phyloP scores from a whole-genome alignment of 192 early-diverging fungal genomes.

The Entomortierella lignicola region DNA sequence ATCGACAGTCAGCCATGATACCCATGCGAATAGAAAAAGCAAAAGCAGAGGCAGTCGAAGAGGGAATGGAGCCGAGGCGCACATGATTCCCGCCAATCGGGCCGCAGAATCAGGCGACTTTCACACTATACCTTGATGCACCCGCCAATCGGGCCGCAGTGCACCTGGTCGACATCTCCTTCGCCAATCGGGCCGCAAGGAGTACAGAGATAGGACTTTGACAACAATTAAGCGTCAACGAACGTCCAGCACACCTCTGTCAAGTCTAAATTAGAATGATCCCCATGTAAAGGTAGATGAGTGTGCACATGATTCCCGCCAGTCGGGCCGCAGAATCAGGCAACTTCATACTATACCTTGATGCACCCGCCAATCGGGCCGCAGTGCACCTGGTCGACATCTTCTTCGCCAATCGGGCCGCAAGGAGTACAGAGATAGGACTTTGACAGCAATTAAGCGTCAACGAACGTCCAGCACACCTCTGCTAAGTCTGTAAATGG shows the following conservation, averaged over 20 bases:
- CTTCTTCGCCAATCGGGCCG: slow-evolving; percentile 23
- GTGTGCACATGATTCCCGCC: slow-evolving; percentile 22
- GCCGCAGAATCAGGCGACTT: slow-evolving; percentile 27
- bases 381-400: slow-evolving; percentile 26
- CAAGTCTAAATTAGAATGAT: slow-evolving; percentile 7
- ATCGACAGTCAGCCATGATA: slow-evolving; percentile 19
- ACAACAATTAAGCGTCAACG: slow-evolving; percentile 23
- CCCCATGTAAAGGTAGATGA: slow-evolving; percentile 7
- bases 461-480: slow-evolving; percentile 28
- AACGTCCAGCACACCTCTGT: slow-evolving; percentile 27
- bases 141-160: slow-evolving; percentile 3
- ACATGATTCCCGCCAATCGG: background rate
- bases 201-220: slow-evolving; percentile 28
- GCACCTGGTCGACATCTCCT: slow-evolving; percentile 30
- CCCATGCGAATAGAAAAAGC: slow-evolving; percentile 21
- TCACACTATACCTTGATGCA: slow-evolving; percentile 2
- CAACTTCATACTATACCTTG: slow-evolving; percentile 11
- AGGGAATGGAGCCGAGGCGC: background rate
- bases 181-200: slow-evolving; percentile 25
- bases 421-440: slow-evolving; percentile 33
- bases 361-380: background rate
- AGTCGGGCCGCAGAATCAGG: slow-evolving; percentile 21
- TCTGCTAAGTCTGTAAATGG: slow-evolving; percentile 17
- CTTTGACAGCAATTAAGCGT: slow-evolving; percentile 17
- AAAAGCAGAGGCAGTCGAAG: too few relatives aligned